These are phyloP conservation scores for Cornus controversa DNA, from an alignment of 148 eudicot genomes.

Conservation along the genomic window DNA sequence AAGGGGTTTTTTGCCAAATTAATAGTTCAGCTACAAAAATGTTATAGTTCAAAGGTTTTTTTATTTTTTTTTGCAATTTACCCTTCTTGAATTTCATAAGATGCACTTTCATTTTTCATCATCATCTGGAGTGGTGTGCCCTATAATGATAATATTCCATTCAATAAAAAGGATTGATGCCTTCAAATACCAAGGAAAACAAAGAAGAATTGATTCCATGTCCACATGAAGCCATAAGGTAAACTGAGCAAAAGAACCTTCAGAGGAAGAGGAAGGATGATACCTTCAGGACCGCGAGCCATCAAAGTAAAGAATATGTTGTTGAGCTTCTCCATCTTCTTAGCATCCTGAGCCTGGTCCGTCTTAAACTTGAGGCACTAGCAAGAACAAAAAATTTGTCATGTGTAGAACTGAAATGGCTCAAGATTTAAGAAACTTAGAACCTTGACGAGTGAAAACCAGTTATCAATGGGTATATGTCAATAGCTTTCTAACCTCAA, in stretches of 20 bases:
- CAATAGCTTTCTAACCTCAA: neutral
- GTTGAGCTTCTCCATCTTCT: constrained; percentile 94
- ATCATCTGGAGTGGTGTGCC: neutral
- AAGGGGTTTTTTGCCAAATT: no score
- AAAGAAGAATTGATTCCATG: neutral
- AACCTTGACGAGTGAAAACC: neutral
- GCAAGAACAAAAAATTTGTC: neutral
- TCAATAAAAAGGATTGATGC: neutral
- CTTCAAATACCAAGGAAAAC: neutral
- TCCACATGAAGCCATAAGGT: neutral
- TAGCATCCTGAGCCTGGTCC: constrained; percentile 91
- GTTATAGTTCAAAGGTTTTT: no score
- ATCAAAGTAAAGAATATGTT: constrained; percentile 78
- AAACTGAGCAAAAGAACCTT: neutral
- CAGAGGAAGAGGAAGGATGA: neutral
- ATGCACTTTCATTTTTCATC: neutral
- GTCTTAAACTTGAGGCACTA: constrained; percentile 95
- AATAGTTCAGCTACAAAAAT: no score
- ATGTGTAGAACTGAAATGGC: neutral
- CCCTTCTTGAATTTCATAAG: neutral
- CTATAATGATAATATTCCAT: neutral
- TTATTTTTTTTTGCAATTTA: no score
- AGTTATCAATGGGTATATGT: neutral
- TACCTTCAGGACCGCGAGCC: constrained; percentile 99
- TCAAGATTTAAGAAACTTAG: neutral